Conservation (phyloP, 1,284 basidiomycete genomes). For the Boletellus dicymbophilus region DNA sequence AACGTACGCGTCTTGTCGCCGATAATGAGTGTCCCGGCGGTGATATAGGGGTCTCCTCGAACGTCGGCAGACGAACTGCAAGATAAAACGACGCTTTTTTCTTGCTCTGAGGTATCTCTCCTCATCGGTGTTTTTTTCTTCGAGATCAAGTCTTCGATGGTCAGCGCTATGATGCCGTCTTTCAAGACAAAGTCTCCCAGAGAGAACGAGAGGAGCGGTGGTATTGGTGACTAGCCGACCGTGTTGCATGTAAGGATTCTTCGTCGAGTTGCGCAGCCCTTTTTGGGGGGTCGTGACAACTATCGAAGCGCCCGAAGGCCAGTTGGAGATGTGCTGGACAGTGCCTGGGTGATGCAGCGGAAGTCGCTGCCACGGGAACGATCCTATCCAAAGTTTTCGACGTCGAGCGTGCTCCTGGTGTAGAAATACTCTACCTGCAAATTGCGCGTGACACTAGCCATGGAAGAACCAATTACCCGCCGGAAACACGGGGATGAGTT, state of each 20-base stretch:
- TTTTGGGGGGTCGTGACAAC: slow-evolving; percentile 48
- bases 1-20: slow-evolving; percentile 1
- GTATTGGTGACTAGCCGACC: too few relatives aligned
- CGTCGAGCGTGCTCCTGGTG: slow-evolving; percentile 40
- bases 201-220: too few relatives aligned
- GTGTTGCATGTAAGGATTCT: background rate
- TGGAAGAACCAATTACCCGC: slow-evolving; percentile 60
- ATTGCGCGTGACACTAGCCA: slow-evolving; percentile 53
- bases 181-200: too few relatives aligned
- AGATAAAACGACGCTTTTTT: too few relatives aligned
- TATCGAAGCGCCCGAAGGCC: slow-evolving; percentile 33
- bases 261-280: slow-evolving; percentile 45
- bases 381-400: slow-evolving; percentile 55
- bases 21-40: too few relatives aligned
- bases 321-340: slow-evolving; percentile 53
- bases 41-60: too few relatives aligned
- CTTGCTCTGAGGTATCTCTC: too few relatives aligned
- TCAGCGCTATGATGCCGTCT: too few relatives aligned
- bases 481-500: slow-evolving; percentile 7
- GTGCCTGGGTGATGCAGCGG: slow-evolving; percentile 54
- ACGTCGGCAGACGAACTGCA: too few relatives aligned
- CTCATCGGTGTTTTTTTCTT: too few relatives aligned
- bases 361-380: slow-evolving; percentile 62
- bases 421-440: slow-evolving; percentile 48
- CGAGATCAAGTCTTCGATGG: too few relatives aligned